These are phyloP conservation scores for Phytopythium delawarense DNA, from an alignment of 352 stramenopile species.

Conservation along the genomic window DNA sequence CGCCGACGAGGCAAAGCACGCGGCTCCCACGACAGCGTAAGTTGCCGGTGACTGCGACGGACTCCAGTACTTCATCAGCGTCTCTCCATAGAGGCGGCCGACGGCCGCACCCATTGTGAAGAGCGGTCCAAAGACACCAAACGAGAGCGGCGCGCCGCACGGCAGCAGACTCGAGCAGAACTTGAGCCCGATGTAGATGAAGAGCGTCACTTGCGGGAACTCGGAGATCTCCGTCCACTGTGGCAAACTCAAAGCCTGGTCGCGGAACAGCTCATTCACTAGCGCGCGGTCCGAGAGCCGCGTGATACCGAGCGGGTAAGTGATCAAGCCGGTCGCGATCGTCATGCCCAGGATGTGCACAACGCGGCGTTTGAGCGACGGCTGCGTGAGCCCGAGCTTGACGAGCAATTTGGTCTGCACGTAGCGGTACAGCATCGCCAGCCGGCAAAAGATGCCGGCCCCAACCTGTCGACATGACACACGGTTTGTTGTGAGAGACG, in stretches of 20 bases:
- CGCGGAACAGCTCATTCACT: slow-evolving; percentile 76
- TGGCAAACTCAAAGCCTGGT: slow-evolving; percentile 47
- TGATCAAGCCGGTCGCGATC: slow-evolving; percentile 48
- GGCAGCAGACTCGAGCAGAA: slow-evolving; percentile 63
- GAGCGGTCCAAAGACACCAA: slow-evolving; percentile 75
- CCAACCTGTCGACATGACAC: slow-evolving; percentile 28
- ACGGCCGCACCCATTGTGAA: slow-evolving; percentile 81
- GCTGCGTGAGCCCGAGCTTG: slow-evolving; percentile 43
- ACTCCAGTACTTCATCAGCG: slow-evolving; percentile 72
- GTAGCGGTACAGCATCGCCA: slow-evolving; percentile 38
- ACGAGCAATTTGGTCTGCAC: slow-evolving; percentile 52
- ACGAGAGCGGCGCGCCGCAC: slow-evolving; percentile 69
- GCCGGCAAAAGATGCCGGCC: slow-evolving; percentile 59
- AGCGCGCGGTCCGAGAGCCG: slow-evolving; percentile 61
- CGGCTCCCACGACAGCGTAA: slow-evolving; percentile 90
- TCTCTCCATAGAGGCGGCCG: slow-evolving; percentile 72
- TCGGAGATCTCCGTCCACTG: slow-evolving; percentile 64
- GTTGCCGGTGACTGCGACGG: slow-evolving; percentile 69
- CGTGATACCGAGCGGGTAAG: slow-evolving; percentile 70
- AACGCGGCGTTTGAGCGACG: slow-evolving; percentile 47
- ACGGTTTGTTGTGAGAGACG: too few species aligned
- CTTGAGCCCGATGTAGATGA: slow-evolving; percentile 73
- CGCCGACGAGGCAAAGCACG: slow-evolving; percentile 87
- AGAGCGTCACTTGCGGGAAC: slow-evolving; percentile 49
- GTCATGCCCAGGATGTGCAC: slow-evolving; percentile 64